phyloP scores from a whole-genome alignment of 164 flowering plant genomes.

The Liquidambar formosana region DNA sequence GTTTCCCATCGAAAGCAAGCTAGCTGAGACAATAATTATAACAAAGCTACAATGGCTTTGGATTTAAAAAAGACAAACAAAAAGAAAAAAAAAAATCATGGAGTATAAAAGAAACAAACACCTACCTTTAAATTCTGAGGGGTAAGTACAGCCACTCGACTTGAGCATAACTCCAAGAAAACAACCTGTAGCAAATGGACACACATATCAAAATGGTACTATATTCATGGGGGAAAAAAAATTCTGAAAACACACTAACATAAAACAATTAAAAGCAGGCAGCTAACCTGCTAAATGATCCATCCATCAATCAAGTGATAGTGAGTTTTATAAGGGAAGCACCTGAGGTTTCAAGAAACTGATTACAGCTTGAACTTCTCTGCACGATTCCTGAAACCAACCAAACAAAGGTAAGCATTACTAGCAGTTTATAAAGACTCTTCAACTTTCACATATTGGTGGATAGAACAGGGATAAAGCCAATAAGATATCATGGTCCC shows the following conservation, averaged over 20 bases:
- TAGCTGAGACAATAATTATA: too few relatives aligned
- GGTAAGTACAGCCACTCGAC: slow-evolving; percentile 63
- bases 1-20: neutral
- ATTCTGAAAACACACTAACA: neutral
- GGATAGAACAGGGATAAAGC: too few relatives aligned
- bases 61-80: neutral
- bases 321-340: slow-evolving; percentile 41
- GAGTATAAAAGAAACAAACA: neutral
- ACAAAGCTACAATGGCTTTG: neutral
- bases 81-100: neutral
- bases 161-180: slow-evolving; percentile 82
- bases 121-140: slow-evolving; percentile 72
- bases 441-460: too few relatives aligned
- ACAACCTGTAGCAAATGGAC: slow-evolving; percentile 55
- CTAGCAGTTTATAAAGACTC: too few relatives aligned
- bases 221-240: neutral
- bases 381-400: slow-evolving; percentile 81
- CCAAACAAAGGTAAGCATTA: neutral
- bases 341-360: slow-evolving; percentile 87
- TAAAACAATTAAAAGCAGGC: slow-evolving; percentile 33
- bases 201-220: neutral
- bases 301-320: slow-evolving; percentile 33
- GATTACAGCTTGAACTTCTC: slow-evolving; percentile 82
- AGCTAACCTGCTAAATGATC: slow-evolving; percentile 31
- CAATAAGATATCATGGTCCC: too few relatives aligned